Base-by-base conservation (phyloP, 2,329 filamentous ascomycete species). In the Aureobasidium pullulans region DNA sequence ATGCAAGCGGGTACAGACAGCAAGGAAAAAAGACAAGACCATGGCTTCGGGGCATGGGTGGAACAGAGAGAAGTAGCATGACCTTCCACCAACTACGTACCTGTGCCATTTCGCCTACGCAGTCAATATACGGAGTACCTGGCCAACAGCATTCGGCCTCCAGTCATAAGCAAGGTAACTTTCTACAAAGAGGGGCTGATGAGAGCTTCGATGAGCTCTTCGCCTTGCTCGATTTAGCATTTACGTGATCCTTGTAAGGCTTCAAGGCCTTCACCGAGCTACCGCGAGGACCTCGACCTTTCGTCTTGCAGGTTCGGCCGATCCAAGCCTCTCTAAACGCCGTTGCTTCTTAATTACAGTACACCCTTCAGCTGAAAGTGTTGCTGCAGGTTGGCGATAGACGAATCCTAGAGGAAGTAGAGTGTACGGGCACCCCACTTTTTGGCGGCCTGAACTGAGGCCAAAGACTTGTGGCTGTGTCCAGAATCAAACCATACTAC, bases 71-170 rank as follows among this genome's bases (percentile, higher is more conserved):
- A 43, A 32, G 52, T 56, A 46, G 32, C 52, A 36, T 56, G 40
- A 40, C 37, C 31, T 46, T 34, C 16, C 50, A 54, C 39, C 52
- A 42, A 37, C 29, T 56, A 56, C 52, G 52, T 56, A 56, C 40
- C 29, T 54, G 50, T 54, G 39, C 28, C 29, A 42, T n/a, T 36
- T 37, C 40, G 19, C 31, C 31, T 46, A 46, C 31, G 8, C 3
- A 10, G 29, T 31, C 23, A 23, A 43, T 44, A 36, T 34, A 29
- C 31, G 31, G 28, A 16, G 28, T 11, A 9, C 15, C 40, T 34
- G 16, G 16, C 39, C 52, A 46, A 46, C 52, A 29, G 11, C 10
- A 11, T 19, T 43, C 23, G 39, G 19, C 28, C 32, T 37, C 11
- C 44, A 47, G 28, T 52, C 34, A 37, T 40, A 42, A 40, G 36